Base-by-base conservation (phyloP, 2,329 filamentous ascomycete species). In the Harringtonia aguacate region DNA sequence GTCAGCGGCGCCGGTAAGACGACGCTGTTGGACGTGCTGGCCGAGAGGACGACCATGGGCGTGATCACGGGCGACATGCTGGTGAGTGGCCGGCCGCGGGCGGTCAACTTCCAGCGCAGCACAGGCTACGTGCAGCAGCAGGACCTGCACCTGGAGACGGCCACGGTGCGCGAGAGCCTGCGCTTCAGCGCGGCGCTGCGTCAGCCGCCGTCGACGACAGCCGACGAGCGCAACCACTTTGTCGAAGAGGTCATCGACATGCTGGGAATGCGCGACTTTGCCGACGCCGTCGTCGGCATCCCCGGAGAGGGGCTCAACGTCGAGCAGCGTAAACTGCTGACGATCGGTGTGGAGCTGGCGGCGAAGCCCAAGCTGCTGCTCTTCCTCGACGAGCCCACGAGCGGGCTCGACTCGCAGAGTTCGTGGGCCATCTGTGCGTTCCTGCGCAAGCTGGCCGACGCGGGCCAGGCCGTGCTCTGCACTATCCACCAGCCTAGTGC, bases 401-500 rank as follows among this genome's bases (percentile, higher is more conserved):
- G 87, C 30, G 89, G 89, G 68, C 78, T 95, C 20, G 89, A 95
- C 63, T 86, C 81, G 56, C 87, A 95, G 62, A 94, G 88, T 1
- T 89, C 88, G 1, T 95, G 86, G 86, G 84, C 86, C 50, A 95
- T 95, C 58, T 73, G 87, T 35, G 81, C 86, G 59, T 74, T 95
- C 13, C 75, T 95, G 36, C 83, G 92, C 62, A 95, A 92, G 63
- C 72, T 95, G 30, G 87, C 87, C 54, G 84, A 90, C 60, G 83
- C 80, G 49, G 89, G 90, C 12, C 86, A 92, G 59, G 88, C 89
- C 43, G 86, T 95, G 62, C 79, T 95, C n/a, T 95, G 87, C 67
- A 95, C 90, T 0, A 95, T 95, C 48, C 89, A 95, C 61, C 90
- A 95, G 62, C 89, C 89, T 15, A 94, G 86, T 13, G 88, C 88